Percentiles rank a stretch among this genome's conserved stretches.
Evolutionary conservation across 305 asterid genomes (phyloP).

Genomic region (Salvia sclarea): DNA sequence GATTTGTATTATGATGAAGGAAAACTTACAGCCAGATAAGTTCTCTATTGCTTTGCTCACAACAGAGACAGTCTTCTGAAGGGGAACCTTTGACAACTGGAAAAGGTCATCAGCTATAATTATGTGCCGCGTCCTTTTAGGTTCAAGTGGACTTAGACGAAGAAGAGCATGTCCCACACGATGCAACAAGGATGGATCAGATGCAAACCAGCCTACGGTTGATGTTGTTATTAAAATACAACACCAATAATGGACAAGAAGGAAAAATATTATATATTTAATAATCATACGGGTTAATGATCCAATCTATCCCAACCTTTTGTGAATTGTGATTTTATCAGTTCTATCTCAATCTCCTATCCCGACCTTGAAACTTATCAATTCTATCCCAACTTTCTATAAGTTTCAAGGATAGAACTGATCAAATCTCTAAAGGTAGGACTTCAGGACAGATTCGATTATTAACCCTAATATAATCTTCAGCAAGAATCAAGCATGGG

Average conservation of each 20-base stretch:
- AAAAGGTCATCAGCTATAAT: slow-evolving; percentile 93
- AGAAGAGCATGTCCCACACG: slow-evolving; percentile 84
- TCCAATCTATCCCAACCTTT: no score
- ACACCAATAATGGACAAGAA: background rate
- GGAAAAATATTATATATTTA: background rate
- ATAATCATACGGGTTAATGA: no score
- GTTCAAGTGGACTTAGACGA: slow-evolving; percentile 59
- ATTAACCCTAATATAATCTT: background rate
- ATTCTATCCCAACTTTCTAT: no score
- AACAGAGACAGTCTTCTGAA: slow-evolving; percentile 63
- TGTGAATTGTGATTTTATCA: no score
- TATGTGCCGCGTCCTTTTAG: slow-evolving; percentile 63
- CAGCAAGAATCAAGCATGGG: background rate
- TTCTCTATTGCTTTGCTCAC: slow-evolving; percentile 65
- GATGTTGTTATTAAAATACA: slow-evolving; percentile 23
- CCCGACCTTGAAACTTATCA: no score
- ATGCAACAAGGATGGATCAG: slow-evolving; percentile 78
- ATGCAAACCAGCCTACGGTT: slow-evolving; percentile 77
- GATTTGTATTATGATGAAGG: background rate
- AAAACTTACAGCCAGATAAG: slow-evolving; percentile 79
- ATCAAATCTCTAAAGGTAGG: no score
- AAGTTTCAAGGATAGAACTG: no score
- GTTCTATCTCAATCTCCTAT: no score
- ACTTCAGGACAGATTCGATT: no score
- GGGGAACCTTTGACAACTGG: slow-evolving; percentile 79